A percentile compares a stretch with the other conserved stretches of the same genome.
phyloP scores from a whole-genome alignment of 2,329 filamentous ascomycete species.

The Lasiodiplodia sp. region DNA sequence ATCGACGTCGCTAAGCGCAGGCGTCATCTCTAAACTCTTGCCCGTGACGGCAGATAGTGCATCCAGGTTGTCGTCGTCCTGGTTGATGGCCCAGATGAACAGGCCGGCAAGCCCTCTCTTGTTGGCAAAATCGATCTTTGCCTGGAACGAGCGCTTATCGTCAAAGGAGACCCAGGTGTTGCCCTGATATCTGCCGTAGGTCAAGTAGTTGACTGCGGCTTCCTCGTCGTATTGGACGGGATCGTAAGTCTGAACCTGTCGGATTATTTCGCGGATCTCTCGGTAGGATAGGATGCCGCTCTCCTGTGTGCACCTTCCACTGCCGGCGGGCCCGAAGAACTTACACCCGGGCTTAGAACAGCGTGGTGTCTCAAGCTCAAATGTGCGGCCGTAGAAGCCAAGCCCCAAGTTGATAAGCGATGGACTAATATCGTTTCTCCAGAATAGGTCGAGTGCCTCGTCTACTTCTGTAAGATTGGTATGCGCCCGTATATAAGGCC shows the following conservation, averaged over 20 bases:
- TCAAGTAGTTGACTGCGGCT: not conserved
- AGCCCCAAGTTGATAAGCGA: not conserved
- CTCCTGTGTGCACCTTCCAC: too few species aligned
- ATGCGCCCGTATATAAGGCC: constrained; percentile 30
- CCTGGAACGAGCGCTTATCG: too few species aligned
- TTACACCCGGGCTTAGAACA: not conserved
- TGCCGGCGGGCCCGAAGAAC: not conserved
- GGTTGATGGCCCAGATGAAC: too few species aligned
- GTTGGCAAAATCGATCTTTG: too few species aligned
- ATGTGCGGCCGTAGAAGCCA: not conserved
- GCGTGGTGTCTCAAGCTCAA: not conserved
- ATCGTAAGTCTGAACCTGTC: too few species aligned
- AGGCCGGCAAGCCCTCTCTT: too few species aligned
- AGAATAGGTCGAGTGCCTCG: not conserved
- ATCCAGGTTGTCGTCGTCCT: too few species aligned
- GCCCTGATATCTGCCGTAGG: not conserved
- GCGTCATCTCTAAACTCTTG: not conserved
- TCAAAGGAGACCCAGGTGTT: not conserved
- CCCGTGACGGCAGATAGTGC: too few species aligned
- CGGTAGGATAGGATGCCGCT: too few species aligned
- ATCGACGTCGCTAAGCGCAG: not conserved
- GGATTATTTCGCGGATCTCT: too few species aligned
- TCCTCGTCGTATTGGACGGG: not conserved
- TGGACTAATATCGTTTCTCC: not conserved
- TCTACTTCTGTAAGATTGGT: not conserved